Percentiles rank a stretch among this genome's conserved stretches.
Conservation (phyloP, 768 basidiomycete genomes). For the Guyanaporus albipodus region DNA sequence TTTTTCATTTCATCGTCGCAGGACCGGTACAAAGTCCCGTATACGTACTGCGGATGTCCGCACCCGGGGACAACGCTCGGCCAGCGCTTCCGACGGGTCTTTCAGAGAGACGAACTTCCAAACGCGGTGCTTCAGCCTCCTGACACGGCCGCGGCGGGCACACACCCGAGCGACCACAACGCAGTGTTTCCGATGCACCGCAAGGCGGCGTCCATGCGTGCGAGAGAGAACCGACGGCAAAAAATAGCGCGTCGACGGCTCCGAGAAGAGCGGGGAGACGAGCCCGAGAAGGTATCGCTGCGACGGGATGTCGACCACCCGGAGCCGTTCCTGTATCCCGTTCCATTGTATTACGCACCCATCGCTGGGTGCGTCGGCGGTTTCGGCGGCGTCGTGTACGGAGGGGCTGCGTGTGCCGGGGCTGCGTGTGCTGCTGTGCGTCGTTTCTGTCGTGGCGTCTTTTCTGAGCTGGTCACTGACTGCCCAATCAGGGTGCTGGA, state of each 20-base stretch:
- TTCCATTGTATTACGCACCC: slow-evolving; percentile 1
- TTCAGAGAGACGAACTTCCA: slow-evolving; percentile 1
- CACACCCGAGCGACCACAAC: slow-evolving; percentile 55
- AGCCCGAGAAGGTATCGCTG: too few species aligned
- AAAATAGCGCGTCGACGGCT: slow-evolving; percentile 10
- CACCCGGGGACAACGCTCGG: slow-evolving; percentile 42
- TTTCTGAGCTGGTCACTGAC: too few species aligned
- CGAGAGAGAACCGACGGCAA: slow-evolving; percentile 8
- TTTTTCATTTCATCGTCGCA: too few species aligned
- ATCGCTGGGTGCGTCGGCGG: neutral
- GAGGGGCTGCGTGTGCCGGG: neutral
- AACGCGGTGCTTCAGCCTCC: slow-evolving; percentile 31
- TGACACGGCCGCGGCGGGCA: slow-evolving; percentile 35
- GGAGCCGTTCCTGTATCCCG: slow-evolving; percentile 14
- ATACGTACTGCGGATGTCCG: slow-evolving; percentile 58
- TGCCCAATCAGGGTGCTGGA: too few species aligned
- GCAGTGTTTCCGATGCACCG: slow-evolving; percentile 36
- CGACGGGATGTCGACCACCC: too few species aligned
- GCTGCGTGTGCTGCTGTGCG: slow-evolving; percentile 1
- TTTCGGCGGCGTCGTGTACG: too few species aligned
- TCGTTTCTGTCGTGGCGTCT: too few species aligned
- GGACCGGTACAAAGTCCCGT: slow-evolving; percentile 48
- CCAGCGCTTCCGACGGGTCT: slow-evolving; percentile 37
- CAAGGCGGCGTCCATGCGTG: neutral
- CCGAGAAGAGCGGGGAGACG: neutral